These are phyloP conservation scores for Fragilariopsis cylindrus DNA, from an alignment of 108 stramenopile genomes.

Conservation along the genomic window DNA sequence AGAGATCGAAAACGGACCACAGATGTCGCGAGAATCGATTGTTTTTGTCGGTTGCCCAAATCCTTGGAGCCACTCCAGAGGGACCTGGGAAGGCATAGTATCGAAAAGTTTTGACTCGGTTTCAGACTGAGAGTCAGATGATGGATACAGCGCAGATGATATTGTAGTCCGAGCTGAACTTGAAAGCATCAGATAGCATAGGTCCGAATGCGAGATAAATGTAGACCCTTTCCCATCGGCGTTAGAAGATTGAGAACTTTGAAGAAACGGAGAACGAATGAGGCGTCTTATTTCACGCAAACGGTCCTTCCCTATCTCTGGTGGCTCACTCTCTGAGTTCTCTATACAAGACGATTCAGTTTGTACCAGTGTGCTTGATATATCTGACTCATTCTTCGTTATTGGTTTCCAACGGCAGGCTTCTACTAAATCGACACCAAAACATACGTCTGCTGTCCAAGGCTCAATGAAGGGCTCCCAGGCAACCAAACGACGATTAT, in stretches of 20 bases:
- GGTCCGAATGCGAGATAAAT: constrained; percentile 30
- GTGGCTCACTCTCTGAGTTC: neutral
- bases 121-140: constrained; percentile 17
- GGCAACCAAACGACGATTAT: constrained; percentile 67
- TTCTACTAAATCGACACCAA: constrained; percentile 32
- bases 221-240: constrained; percentile 20
- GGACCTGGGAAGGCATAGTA: constrained; percentile 23
- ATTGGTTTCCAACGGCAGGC: constrained; percentile 19
- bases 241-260: constrained; percentile 17
- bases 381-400: neutral
- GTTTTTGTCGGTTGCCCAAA: constrained; percentile 38
- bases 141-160: constrained; percentile 22
- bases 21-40: constrained; percentile 4
- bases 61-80: constrained; percentile 35
- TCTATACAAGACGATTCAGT: constrained; percentile 9
- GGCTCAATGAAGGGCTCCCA: constrained; percentile 86
- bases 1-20: constrained; percentile 15
- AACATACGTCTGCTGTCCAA: constrained; percentile 51
- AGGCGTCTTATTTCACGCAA: constrained; percentile 40
- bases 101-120: constrained; percentile 23
- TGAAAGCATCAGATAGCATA: constrained; percentile 46
- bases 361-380: constrained; percentile 13
- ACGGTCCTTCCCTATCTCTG: constrained; percentile 25
- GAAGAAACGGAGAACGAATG: constrained; percentile 37
- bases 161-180: constrained; percentile 22